Percentiles rank a stretch among this genome's conserved stretches.
phyloP scores from a whole-genome alignment of 2,329 filamentous ascomycete species.

The Sporothrix variecibatus region DNA sequence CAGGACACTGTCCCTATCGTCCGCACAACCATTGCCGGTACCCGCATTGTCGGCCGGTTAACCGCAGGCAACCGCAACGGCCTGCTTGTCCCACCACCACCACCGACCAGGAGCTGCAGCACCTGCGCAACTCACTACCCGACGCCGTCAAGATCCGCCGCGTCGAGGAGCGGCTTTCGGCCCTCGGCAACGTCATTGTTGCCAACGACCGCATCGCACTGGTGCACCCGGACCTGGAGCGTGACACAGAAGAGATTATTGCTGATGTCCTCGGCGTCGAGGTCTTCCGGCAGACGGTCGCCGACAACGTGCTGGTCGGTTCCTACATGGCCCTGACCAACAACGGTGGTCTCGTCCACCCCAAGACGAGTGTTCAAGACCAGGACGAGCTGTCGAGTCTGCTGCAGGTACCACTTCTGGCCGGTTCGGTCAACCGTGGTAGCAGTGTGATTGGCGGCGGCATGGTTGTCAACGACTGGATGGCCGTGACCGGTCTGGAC shows the following conservation, averaged over 20 bases:
- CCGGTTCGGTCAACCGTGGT: conserved; percentile 90
- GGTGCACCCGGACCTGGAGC: conserved; percentile 93
- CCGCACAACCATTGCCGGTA: conserved; percentile 94
- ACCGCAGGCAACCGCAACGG: conserved; percentile 97
- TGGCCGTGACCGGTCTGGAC: conserved; percentile 89
- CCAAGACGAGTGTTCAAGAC: conserved; percentile 95
- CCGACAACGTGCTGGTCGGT: conserved; percentile 94
- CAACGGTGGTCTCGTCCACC: conserved; percentile 94
- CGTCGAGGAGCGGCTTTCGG: conserved; percentile 95
- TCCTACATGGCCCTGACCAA: conserved; percentile 97
- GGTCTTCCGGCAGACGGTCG: conserved; percentile 91
- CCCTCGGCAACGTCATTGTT: conserved; percentile 95
- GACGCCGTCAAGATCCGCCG: conserved; percentile 92
- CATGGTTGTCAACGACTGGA: conserved; percentile 97
- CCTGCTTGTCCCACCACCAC: conserved; percentile 91
- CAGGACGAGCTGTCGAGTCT: conserved; percentile 95
- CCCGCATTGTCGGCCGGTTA: conserved; percentile 91
- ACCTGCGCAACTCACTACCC: conserved; percentile 91
- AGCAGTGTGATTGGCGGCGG: conserved; percentile 93
- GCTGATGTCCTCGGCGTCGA: conserved; percentile 89
- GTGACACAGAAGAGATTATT: conserved; percentile 98
- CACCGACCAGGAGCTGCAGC: conserved; percentile 96
- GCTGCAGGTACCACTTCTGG: conserved; percentile 93
- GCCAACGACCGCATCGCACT: conserved; percentile 96
- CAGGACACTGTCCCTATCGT: conserved; percentile 97